Conservation (phyloP, 129 eudicot species). For the Tanacetum coccineum region DNA sequence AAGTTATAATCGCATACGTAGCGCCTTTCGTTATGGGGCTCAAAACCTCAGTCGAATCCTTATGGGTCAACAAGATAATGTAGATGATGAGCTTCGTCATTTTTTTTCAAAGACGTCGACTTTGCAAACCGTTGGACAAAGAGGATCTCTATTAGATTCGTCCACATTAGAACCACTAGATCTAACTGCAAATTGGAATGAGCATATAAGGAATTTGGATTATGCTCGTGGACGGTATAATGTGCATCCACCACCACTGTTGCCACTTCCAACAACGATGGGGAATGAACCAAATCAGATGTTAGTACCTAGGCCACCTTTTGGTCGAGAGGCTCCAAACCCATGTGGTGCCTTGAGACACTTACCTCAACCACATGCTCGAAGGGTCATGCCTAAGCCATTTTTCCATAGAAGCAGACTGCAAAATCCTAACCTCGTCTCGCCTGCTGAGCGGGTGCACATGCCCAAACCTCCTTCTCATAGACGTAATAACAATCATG, state of each 20-base stretch:
- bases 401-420: no score
- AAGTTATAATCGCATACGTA: conserved; percentile 76
- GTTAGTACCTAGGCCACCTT: conserved; percentile 30
- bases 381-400: background rate
- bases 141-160: conserved; percentile 42
- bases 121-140: conserved; percentile 56
- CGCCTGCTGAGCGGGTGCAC: no score
- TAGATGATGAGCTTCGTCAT: conserved; percentile 48
- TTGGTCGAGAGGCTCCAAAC: conserved; percentile 15
- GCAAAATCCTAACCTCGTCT: no score
- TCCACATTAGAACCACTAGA: conserved; percentile 36
- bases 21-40: conserved; percentile 88
- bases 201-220: conserved; percentile 42
- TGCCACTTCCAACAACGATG: conserved; percentile 31
- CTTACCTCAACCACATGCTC: conserved; percentile 16
- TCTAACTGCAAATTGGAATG: conserved; percentile 56
- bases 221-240: conserved; percentile 45
- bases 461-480: no score
- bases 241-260: conserved; percentile 32
- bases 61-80: conserved; percentile 42
- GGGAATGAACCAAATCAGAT: conserved; percentile 30
- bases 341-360: conserved; percentile 2
- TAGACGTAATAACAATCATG: no score
- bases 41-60: conserved; percentile 60
- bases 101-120: conserved; percentile 73